phyloP scores from a whole-genome alignment of 352 stramenopile species.

The Thraustotheca clavata region DNA sequence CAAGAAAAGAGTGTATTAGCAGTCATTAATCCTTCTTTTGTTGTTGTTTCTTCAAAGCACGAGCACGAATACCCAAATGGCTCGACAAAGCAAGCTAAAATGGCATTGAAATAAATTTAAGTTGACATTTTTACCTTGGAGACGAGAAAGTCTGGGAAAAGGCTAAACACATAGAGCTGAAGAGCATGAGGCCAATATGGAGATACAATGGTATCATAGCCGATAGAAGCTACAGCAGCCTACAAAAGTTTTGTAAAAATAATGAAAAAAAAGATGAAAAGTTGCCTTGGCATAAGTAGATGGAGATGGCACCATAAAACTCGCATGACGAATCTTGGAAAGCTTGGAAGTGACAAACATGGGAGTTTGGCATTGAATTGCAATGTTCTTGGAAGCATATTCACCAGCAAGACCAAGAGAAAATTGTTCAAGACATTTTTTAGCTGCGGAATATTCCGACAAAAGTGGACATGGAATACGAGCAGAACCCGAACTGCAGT shows the following conservation, averaged over 20 bases:
- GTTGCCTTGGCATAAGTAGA: slow-evolving; percentile 75
- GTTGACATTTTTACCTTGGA: slow-evolving; percentile 41
- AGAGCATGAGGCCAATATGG: slow-evolving; percentile 95
- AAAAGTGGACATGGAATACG: slow-evolving; percentile 94
- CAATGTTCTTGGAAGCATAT: slow-evolving; percentile 89
- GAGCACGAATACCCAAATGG: slow-evolving; percentile 74
- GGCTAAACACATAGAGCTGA: slow-evolving; percentile 92
- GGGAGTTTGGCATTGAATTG: slow-evolving; percentile 96
- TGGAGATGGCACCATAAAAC: slow-evolving; percentile 88
- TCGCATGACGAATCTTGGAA: slow-evolving; percentile 95
- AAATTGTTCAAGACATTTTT: slow-evolving; percentile 96
- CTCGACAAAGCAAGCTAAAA: slow-evolving; percentile 56
- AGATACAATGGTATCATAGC: slow-evolving; percentile 87
- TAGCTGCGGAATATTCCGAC: slow-evolving; percentile 95
- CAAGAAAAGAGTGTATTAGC: too few relatives aligned
- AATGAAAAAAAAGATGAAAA: not conserved
- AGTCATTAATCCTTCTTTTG: slow-evolving; percentile 74
- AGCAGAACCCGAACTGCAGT: slow-evolving; percentile 95
- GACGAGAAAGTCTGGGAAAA: slow-evolving; percentile 76
- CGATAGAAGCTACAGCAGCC: slow-evolving; percentile 88
- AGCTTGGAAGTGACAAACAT: slow-evolving; percentile 99
- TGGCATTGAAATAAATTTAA: slow-evolving; percentile 5
- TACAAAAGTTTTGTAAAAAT: not conserved
- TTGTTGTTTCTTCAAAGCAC: slow-evolving; percentile 80
- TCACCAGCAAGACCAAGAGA: slow-evolving; percentile 94